Evolutionary conservation across 1,284 basidiomycete species (phyloP).

Genomic region (Chalciporus sp.): DNA sequence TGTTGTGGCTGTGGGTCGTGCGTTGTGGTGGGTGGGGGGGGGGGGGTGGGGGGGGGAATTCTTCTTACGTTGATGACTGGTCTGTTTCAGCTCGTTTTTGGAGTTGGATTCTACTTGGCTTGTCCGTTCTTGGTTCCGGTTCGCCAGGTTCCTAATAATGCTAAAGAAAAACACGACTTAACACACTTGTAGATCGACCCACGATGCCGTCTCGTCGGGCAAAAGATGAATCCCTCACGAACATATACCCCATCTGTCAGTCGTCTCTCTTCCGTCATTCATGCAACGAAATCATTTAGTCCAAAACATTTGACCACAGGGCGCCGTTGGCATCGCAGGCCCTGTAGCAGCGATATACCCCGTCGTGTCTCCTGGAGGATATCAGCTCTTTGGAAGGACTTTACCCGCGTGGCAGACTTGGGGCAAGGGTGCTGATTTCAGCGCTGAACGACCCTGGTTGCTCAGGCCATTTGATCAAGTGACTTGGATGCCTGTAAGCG

Average conservation of each 20-base stretch:
- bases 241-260: conserved; percentile 60
- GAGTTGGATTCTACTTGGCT: conserved; percentile 63
- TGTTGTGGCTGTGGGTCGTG: too few species aligned
- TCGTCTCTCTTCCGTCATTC: neutral
- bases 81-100: conserved; percentile 53
- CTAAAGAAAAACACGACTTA: neutral
- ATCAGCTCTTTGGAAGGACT: conserved; percentile 62
- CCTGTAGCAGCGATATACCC: conserved; percentile 67
- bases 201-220: conserved; percentile 56
- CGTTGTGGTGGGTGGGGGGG: too few species aligned
- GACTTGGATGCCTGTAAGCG: conserved; percentile 40
- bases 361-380: conserved; percentile 65
- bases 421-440: conserved; percentile 55
- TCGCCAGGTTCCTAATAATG: conserved; percentile 17
- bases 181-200: conserved; percentile 55
- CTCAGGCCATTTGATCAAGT: conserved; percentile 69
- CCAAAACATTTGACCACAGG: conserved; percentile 36
- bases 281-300: neutral
- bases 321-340: conserved; percentile 66
- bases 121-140: conserved; percentile 65
- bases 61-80: neutral
- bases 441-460: conserved; percentile 56
- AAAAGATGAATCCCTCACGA: conserved; percentile 68
- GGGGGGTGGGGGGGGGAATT: neutral
- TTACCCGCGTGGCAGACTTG: conserved; percentile 65